Base-by-base conservation (phyloP, 2,329 filamentous ascomycete genomes). In the Xylariaceae sp. region DNA sequence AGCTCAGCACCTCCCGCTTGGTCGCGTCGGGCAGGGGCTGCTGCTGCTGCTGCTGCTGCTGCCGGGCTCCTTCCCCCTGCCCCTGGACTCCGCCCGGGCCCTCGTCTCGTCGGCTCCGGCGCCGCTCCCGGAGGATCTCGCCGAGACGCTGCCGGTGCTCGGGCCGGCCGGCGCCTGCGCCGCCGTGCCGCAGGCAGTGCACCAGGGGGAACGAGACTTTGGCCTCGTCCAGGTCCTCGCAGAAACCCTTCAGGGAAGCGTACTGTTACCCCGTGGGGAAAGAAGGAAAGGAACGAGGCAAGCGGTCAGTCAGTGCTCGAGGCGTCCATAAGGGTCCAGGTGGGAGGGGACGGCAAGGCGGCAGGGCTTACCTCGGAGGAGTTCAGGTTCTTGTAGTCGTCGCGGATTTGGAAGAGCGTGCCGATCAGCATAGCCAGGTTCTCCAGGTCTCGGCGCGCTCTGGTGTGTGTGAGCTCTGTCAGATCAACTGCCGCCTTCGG, bases 161-260 rank as follows among this genome's bases (percentile, higher is more conserved):
- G n/a, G n/a, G n/a, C n/a, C n/a, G n/a, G n/a, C n/a, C n/a, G n/a
- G n/a, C n/a, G n/a, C n/a, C n/a, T n/a, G n/a, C n/a, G 14, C 16
- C 33, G 14, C 23, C 15, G 5, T 26, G 24, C 5, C 5, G 7
- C 24, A 26, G 24, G 5, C 12, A 11, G 28, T 42, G 36, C 16
- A 42, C 39, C 7, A 42, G 30, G 7, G 34, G 23, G n/a, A 42
- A 33, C 10, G 34, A 37, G 28, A 30, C 26, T 16, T 42, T 42
- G 5, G 37, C 37, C 29, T 42, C 40, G 22, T 35, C 37, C 8
- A 42, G 26, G 31, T 42, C 40, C 24, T 42, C 40, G 14, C 19
- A 21, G 19, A 42, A 39, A 4, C 40, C 40, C 19, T 42, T 42
- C 22, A 38, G 22, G 19, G 34, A 14, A n/a, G 35, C 31, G 27